phyloP scores from a whole-genome alignment of 768 basidiomycete genomes.

The Mycena galopus region DNA sequence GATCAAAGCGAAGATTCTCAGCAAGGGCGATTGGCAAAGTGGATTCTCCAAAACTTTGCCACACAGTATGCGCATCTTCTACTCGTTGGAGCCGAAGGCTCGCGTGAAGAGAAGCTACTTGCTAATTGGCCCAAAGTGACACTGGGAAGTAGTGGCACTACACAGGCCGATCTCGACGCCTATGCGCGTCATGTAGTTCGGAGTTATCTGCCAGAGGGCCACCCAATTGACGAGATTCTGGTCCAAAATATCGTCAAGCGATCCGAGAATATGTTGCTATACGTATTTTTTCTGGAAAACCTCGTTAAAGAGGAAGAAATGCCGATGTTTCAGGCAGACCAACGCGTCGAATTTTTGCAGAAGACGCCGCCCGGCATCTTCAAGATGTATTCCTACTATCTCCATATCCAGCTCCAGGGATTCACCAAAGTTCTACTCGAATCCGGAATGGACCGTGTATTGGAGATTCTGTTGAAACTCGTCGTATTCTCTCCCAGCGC shows the following conservation, averaged over 20 bases:
- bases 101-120: conserved; percentile 1
- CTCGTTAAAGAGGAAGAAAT: conserved; percentile 12
- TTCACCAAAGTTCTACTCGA: conserved; percentile 2
- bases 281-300: conserved; percentile 19
- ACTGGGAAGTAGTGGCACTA: conserved; percentile 6
- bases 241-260: conserved; percentile 13
- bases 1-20: conserved; percentile 15
- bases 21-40: neutral
- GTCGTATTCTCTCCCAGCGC: conserved; percentile 18
- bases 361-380: conserved; percentile 19
- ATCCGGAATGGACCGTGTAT: conserved; percentile 6
- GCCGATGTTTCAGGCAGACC: neutral
- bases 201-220: conserved; percentile 4
- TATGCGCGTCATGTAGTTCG: conserved; percentile 16
- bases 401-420: conserved; percentile 18
- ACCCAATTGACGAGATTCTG: conserved; percentile 8
- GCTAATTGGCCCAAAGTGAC: conserved; percentile 11
- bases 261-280: conserved; percentile 20
- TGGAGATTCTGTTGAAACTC: neutral
- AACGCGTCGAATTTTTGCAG: neutral
- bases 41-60: conserved; percentile 4
- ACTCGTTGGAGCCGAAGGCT: conserved; percentile 15
- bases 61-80: conserved; percentile 13
- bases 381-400: conserved; percentile 23
- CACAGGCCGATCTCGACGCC: conserved; percentile 19